Conservation (phyloP, 1,284 basidiomycete genomes). For the Malassezia obtusa region DNA sequence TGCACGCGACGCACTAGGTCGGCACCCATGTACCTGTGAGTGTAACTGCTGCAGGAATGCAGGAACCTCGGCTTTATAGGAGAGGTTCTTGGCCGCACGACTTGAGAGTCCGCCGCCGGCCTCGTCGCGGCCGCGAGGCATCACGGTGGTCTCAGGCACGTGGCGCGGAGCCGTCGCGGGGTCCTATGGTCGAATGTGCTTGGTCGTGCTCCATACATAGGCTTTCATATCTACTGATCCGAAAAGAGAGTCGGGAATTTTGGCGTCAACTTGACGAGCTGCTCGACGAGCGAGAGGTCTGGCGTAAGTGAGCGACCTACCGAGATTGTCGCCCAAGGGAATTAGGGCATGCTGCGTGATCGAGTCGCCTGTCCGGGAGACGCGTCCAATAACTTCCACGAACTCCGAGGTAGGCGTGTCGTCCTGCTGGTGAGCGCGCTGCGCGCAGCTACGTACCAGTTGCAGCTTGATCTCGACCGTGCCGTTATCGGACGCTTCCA, state of each 20-base stretch:
- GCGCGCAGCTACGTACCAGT: conserved; percentile 16
- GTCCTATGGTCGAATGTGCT: no score
- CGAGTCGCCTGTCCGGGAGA: conserved; percentile 26
- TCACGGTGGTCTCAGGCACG: background rate
- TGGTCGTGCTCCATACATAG: background rate
- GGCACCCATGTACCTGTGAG: conserved; percentile 3
- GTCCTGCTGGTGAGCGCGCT: background rate
- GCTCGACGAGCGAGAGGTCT: conserved; percentile 31
- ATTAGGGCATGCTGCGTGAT: conserved; percentile 16
- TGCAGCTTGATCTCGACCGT: conserved; percentile 36
- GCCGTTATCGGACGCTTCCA: conserved; percentile 38
- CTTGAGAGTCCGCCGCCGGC: background rate
- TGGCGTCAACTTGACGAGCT: conserved; percentile 26
- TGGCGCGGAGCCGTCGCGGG: background rate
- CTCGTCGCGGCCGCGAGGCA: background rate
- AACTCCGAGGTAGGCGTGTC: conserved; percentile 15
- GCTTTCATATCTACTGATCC: background rate
- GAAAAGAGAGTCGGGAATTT: conserved; percentile 28
- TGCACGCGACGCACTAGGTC: background rate
- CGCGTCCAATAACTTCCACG: conserved; percentile 44
- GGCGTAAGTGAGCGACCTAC: conserved; percentile 15
- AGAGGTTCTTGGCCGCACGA: background rate
- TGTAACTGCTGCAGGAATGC: conserved; percentile 10
- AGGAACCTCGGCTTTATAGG: conserved; percentile 2
- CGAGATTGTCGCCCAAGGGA: conserved; percentile 28